A percentile compares a stretch with the other conserved stretches of the same genome.
Conservation (phyloP, 352 stramenopile genomes). For the Phytophthora podocarpi region DNA sequence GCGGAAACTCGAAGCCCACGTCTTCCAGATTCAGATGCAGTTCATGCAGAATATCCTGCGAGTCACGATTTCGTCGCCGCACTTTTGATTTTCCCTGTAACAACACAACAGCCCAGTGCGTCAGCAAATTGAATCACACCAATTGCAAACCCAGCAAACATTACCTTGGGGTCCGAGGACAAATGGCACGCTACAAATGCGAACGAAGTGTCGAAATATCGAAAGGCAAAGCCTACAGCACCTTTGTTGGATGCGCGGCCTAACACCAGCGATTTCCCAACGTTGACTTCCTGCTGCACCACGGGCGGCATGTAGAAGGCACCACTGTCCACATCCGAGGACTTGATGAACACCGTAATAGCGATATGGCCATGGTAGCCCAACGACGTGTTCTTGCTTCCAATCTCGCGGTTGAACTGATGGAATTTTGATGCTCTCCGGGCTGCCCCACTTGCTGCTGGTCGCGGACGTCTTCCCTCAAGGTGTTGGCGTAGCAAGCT, state of each 20-base stretch:
- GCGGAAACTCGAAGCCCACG: constrained; percentile 83
- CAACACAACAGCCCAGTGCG: background rate
- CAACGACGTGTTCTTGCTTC: constrained; percentile 77
- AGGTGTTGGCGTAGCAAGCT: constrained; percentile 67
- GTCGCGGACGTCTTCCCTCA: constrained; percentile 45
- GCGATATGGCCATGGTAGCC: constrained; percentile 90
- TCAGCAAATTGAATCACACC: background rate
- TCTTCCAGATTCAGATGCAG: constrained; percentile 85
- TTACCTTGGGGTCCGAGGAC: constrained; percentile 82
- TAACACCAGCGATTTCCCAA: constrained; percentile 78
- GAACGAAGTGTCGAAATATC: constrained; percentile 88
- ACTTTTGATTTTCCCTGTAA: constrained; percentile 73
- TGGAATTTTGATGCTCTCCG: constrained; percentile 38
- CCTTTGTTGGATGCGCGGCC: constrained; percentile 90
- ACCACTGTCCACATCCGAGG: constrained; percentile 63
- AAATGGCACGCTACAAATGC: constrained; percentile 90
- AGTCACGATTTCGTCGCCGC: constrained; percentile 75
- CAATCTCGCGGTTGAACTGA: constrained; percentile 82
- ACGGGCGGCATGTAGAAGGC: constrained; percentile 85
- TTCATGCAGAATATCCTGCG: constrained; percentile 71
- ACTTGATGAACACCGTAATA: constrained; percentile 82
- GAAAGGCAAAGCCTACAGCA: constrained; percentile 87
- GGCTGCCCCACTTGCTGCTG: constrained; percentile 24
- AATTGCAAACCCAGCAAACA: background rate
- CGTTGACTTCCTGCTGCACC: constrained; percentile 73